Evolutionary conservation across 108 stramenopile species (phyloP).

Genomic region (Aureococcus anophagefferens): DNA sequence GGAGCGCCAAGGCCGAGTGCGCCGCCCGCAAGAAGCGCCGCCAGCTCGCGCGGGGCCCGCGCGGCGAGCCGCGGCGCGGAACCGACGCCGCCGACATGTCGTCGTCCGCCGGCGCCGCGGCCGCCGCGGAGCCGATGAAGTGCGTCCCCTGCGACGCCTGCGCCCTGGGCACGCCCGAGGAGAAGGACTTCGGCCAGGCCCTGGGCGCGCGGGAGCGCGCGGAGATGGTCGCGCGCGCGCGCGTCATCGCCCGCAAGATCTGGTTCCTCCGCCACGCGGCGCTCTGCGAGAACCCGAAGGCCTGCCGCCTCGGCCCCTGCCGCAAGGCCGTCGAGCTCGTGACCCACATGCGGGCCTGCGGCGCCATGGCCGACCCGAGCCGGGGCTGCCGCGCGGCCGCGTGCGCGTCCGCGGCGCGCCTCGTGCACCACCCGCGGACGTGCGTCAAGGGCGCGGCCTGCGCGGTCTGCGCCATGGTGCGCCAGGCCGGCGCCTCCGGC

Average conservation of each 20-base stretch:
- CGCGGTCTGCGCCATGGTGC: neutral
- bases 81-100: too few relatives aligned
- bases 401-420: neutral
- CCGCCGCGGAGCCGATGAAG: too few relatives aligned
- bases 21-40: too few relatives aligned
- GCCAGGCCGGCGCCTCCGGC: neutral
- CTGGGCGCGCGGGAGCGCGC: too few relatives aligned
- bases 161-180: too few relatives aligned
- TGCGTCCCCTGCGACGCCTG: too few relatives aligned
- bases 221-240: neutral
- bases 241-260: neutral
- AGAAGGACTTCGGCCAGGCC: too few relatives aligned
- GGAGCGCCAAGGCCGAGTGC: too few relatives aligned
- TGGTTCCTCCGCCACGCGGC: neutral
- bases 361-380: neutral
- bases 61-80: too few relatives aligned
- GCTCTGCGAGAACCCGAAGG: neutral
- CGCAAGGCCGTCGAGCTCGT: neutral
- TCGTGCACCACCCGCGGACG: neutral
- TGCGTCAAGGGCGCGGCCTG: neutral
- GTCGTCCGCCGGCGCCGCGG: too few relatives aligned
- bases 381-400: neutral
- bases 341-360: neutral
- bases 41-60: too few relatives aligned
- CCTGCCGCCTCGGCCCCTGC: neutral